phyloP scores from a whole-genome alignment of 2,329 filamentous ascomycete species.

The Talaromyces sp. region DNA sequence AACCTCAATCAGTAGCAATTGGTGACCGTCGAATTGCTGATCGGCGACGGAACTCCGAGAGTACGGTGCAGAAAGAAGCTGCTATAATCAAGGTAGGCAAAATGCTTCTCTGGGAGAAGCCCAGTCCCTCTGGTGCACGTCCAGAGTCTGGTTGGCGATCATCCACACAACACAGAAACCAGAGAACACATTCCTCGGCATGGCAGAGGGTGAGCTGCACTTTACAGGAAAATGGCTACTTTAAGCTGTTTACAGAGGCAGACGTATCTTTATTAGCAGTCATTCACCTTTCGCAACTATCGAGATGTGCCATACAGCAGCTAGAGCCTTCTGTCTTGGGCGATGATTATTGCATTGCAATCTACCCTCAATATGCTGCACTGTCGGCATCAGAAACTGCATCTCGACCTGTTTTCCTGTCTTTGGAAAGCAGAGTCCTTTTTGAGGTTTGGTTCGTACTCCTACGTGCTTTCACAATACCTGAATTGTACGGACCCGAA shows the following conservation, averaged over 20 bases:
- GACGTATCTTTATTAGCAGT: constrained; percentile 75
- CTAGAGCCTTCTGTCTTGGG: constrained; percentile 86
- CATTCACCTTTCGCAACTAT: constrained; percentile 82
- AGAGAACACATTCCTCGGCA: constrained; percentile 55
- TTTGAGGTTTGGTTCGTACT: constrained; percentile 98
- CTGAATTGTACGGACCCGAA: constrained; percentile 76
- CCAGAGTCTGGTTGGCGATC: constrained; percentile 39
- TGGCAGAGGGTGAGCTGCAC: constrained; percentile 92
- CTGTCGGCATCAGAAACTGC: constrained; percentile 67
- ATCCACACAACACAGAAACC: constrained; percentile 49
- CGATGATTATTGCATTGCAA: constrained; percentile 88
- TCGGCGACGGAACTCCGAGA: constrained; percentile 43
- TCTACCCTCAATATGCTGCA: constrained; percentile 87
- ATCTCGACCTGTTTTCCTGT: constrained; percentile 82
- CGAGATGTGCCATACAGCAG: constrained; percentile 82
- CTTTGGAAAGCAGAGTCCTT: constrained; percentile 78
- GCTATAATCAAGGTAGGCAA: constrained; percentile 94
- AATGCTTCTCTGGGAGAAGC: constrained; percentile 86
- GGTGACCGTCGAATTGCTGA: constrained; percentile 40
- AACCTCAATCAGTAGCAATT: constrained; percentile 43
- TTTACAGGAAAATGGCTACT: constrained; percentile 87
- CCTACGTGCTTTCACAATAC: constrained; percentile 82
- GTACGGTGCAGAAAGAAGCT: constrained; percentile 58
- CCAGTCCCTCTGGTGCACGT: constrained; percentile 39
- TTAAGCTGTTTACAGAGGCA: constrained; percentile 83